Percentiles rank a stretch among this genome's conserved stretches.
Evolutionary conservation across 495 filamentous ascomycete species (phyloP).

Genomic region (Elasticomyces elasticus): DNA sequence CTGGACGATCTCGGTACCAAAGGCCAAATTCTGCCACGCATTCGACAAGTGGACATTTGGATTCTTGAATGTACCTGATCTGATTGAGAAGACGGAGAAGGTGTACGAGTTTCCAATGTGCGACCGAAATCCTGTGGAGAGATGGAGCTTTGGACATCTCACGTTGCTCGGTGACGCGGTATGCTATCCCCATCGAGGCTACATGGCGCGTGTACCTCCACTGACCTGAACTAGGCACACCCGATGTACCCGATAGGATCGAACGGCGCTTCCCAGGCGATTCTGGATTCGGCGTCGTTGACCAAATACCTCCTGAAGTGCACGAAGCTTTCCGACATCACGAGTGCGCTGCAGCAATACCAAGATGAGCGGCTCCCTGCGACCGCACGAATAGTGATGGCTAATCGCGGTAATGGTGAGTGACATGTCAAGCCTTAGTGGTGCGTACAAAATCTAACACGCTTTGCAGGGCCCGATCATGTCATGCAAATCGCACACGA

Average conservation of each 20-base stretch:
- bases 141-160: constrained; percentile 27
- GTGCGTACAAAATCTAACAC: too few species aligned
- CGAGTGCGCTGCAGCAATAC: constrained; percentile 9
- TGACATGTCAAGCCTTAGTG: too few species aligned
- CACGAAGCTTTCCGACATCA: background rate
- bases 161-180: constrained; percentile 42
- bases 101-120: constrained; percentile 5
- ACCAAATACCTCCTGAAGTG: background rate
- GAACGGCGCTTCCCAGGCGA: constrained; percentile 15
- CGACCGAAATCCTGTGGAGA: constrained; percentile 20
- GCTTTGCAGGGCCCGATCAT: constrained; percentile 15
- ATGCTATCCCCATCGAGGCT: too few species aligned
- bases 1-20: background rate
- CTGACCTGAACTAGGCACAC: too few species aligned
- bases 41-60: background rate
- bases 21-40: background rate
- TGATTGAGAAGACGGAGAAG: background rate
- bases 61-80: background rate
- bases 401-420: constrained; percentile 14
- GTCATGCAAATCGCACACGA: constrained; percentile 19
- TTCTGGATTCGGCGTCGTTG: constrained; percentile 19
- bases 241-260: constrained; percentile 22
- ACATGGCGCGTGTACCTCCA: too few species aligned
- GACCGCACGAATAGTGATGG: constrained; percentile 17
- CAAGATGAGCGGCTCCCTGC: constrained; percentile 15